A percentile compares a stretch with the other conserved stretches of the same genome.
Evolutionary conservation across 73 alveolate species (phyloP).

Genomic region (Paramecium octaurelia): DNA sequence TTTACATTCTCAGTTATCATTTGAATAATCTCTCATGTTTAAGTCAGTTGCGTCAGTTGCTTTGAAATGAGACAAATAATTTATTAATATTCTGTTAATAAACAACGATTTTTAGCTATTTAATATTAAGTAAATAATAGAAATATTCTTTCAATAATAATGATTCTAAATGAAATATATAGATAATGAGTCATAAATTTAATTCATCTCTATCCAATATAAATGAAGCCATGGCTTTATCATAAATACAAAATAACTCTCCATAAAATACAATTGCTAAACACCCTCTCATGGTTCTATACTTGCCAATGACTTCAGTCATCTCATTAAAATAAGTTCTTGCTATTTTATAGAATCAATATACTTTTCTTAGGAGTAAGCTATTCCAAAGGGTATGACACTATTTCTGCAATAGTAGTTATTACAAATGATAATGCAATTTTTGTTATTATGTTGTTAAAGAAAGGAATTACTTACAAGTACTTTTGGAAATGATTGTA

Average conservation of each 20-base stretch:
- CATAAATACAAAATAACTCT: neutral
- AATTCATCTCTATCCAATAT: neutral
- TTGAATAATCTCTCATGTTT: too few relatives aligned
- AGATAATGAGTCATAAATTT: neutral
- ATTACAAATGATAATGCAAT: neutral
- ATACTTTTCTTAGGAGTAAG: neutral
- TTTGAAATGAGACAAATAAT: too few relatives aligned
- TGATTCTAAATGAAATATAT: neutral
- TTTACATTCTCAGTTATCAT: neutral
- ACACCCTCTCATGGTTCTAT: neutral
- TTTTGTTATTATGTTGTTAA: neutral
- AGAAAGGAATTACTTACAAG: neutral
- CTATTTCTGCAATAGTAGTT: neutral
- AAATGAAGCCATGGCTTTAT: neutral
- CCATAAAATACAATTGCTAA: neutral
- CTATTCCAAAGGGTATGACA: neutral
- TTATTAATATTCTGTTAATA: too few relatives aligned
- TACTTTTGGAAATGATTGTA: neutral
- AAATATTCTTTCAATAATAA: neutral
- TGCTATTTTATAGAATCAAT: neutral
- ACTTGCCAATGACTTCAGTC: neutral
- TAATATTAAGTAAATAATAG: neutral
- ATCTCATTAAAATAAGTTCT: neutral
- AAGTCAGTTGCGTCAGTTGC: too few relatives aligned
- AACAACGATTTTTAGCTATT: neutral